Percentiles rank a stretch among this genome's conserved stretches.
phyloP scores from a whole-genome alignment of 768 basidiomycete species.

The Boletus rex-veris region DNA sequence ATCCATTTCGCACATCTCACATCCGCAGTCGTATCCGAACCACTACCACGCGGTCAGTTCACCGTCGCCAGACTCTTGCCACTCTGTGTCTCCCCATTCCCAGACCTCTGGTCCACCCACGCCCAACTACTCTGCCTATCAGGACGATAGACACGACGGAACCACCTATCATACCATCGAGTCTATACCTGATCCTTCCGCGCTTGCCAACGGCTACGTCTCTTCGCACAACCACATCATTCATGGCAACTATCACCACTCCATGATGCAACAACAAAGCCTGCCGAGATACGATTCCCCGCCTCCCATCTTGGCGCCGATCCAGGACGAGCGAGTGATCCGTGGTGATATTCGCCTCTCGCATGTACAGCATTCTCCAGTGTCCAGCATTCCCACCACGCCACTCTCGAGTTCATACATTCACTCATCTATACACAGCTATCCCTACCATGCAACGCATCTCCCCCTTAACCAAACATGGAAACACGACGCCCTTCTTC shows the following conservation, averaged over 20 bases:
- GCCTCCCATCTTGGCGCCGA: conserved; percentile 54
- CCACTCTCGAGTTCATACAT: conserved; percentile 38
- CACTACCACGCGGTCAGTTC: conserved; percentile 38
- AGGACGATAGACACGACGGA: conserved; percentile 41
- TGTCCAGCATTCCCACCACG: conserved; percentile 31
- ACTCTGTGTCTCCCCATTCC: conserved; percentile 41
- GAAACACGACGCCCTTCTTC: conserved; percentile 45
- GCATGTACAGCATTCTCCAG: conserved; percentile 30
- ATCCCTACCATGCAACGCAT: conserved; percentile 39
- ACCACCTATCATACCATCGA: conserved; percentile 38
- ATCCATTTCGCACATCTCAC: conserved; percentile 58
- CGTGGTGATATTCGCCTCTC: conserved; percentile 31
- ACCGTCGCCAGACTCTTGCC: conserved; percentile 50
- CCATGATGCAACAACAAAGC: conserved; percentile 20
- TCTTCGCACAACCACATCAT: conserved; percentile 28
- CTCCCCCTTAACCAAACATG: conserved; percentile 40
- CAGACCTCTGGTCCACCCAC: conserved; percentile 31
- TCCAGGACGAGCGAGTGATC: conserved; percentile 40
- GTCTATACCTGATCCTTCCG: conserved; percentile 28
- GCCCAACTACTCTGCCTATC: conserved; percentile 42
- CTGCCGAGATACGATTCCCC: conserved; percentile 46
- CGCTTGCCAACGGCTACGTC: conserved; percentile 32
- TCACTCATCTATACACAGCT: conserved; percentile 40
- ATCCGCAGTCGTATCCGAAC: conserved; percentile 44
- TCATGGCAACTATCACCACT: conserved; percentile 23